Evolutionary conservation across 2,329 filamentous ascomycete genomes (phyloP).

Genomic region (Fusarium pseudoanthophilum): DNA sequence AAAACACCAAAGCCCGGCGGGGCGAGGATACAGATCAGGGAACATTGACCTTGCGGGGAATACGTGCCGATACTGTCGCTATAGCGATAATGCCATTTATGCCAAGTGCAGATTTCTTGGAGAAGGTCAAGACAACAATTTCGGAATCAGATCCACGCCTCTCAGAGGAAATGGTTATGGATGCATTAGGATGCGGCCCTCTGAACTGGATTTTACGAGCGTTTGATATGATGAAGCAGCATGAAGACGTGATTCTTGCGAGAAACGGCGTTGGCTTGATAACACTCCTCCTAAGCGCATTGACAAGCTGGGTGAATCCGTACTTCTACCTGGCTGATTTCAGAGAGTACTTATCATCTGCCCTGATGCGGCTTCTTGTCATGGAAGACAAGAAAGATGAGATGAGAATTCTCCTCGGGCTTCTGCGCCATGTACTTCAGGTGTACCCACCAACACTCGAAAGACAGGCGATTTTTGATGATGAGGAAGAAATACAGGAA

Average conservation of each 20-base stretch:
- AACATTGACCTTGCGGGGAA: background rate
- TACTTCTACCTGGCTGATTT: rapidly evolving
- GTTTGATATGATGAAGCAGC: background rate
- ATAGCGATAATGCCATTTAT: too few relatives aligned
- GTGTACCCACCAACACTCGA: rapidly evolving
- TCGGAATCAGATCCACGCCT: background rate
- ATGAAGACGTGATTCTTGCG: background rate
- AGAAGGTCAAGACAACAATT: background rate
- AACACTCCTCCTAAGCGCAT: background rate
- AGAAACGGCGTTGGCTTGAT: background rate
- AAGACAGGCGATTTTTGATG: background rate
- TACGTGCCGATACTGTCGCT: too few relatives aligned
- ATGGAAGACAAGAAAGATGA: rapidly evolving
- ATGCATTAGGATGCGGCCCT: rapidly evolving
- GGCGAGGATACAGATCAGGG: background rate
- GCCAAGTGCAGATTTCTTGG: background rate
- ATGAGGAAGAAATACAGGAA: rapidly evolving
- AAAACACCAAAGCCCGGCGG: too few relatives aligned
- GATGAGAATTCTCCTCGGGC: background rate
- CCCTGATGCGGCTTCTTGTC: background rate
- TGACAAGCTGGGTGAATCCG: too few relatives aligned
- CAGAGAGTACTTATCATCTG: background rate
- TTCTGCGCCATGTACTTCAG: background rate
- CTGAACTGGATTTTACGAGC: background rate
- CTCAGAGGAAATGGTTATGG: background rate